Conservation (phyloP, 768 basidiomycete genomes). For the Coprinopsis cinerea region DNA sequence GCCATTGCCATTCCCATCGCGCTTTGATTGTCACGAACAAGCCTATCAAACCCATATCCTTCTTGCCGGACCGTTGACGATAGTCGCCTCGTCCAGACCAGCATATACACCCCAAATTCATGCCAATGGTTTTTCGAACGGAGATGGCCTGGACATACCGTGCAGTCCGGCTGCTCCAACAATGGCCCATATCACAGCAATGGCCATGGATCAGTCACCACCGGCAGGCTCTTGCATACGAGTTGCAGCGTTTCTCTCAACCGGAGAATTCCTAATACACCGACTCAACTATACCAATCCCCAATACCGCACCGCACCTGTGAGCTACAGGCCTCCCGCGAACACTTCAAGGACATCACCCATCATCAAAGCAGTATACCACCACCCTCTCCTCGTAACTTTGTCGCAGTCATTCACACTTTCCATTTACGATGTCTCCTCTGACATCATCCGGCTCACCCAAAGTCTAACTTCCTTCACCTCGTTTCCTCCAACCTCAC, state of each 20-base stretch:
- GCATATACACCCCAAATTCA: slow-evolving; percentile 30
- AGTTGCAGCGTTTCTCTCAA: slow-evolving; percentile 57
- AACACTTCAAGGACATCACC: slow-evolving; percentile 35
- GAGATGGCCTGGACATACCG: slow-evolving; percentile 33
- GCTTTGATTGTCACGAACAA: slow-evolving; percentile 7
- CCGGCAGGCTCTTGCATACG: slow-evolving; percentile 38
- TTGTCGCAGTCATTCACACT: slow-evolving; percentile 63
- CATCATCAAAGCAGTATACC: slow-evolving; percentile 64
- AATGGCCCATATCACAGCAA: slow-evolving; percentile 46
- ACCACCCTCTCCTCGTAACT: slow-evolving; percentile 72
- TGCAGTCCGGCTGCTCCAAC: slow-evolving; percentile 33
- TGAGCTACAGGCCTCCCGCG: slow-evolving; percentile 43
- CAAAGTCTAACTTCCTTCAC: slow-evolving; percentile 75
- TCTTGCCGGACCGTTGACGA: slow-evolving; percentile 53
- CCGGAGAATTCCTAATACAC: slow-evolving; percentile 62
- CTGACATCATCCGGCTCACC: slow-evolving; percentile 42
- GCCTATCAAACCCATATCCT: slow-evolving; percentile 37
- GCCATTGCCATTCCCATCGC: slow-evolving; percentile 8
- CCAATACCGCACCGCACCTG: slow-evolving; percentile 34
- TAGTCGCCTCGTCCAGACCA: slow-evolving; percentile 47
- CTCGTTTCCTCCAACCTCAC: slow-evolving; percentile 71
- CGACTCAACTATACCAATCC: slow-evolving; percentile 42
- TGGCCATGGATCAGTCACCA: slow-evolving; percentile 73
- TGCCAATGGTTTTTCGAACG: slow-evolving; percentile 24
- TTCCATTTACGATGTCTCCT: slow-evolving; percentile 65